phyloP scores from a whole-genome alignment of 768 basidiomycete genomes.

The Coprinopsis strossmayeri region DNA sequence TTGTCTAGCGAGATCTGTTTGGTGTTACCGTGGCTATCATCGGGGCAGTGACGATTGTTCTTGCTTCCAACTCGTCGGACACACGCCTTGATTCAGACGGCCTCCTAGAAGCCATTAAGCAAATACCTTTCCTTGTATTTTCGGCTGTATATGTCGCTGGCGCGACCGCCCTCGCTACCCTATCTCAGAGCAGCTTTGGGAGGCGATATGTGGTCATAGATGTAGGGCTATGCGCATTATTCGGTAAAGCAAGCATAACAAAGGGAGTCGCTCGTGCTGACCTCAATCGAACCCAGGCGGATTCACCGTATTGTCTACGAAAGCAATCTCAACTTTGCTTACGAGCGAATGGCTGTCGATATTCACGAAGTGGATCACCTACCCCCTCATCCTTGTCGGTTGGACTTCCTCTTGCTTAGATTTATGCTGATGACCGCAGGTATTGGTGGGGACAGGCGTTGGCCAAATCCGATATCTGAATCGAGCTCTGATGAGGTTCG shows the following conservation, averaged over 20 bases:
- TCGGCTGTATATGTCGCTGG: slow-evolving; percentile 52
- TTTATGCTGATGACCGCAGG: slow-evolving; percentile 28
- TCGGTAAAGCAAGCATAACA: too few species aligned
- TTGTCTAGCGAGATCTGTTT: slow-evolving; percentile 67
- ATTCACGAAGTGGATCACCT: slow-evolving; percentile 77
- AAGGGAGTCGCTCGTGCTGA: too few species aligned
- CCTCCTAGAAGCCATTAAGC: slow-evolving; percentile 62
- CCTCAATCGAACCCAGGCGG: too few species aligned
- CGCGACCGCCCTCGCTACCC: slow-evolving; percentile 49
- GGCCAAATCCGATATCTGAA: slow-evolving; percentile 85
- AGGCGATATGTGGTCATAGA: slow-evolving; percentile 74
- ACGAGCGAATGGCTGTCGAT: slow-evolving; percentile 72
- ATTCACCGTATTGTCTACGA: slow-evolving; percentile 91
- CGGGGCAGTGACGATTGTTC: slow-evolving; percentile 90
- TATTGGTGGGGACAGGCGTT: slow-evolving; percentile 66
- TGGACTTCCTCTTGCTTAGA: slow-evolving; percentile 17
- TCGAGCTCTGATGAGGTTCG: slow-evolving; percentile 86
- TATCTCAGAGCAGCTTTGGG: slow-evolving; percentile 64
- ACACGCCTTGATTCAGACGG: slow-evolving; percentile 60
- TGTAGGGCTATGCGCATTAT: slow-evolving; percentile 80
- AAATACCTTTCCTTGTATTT: slow-evolving; percentile 72
- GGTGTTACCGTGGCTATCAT: slow-evolving; percentile 78
- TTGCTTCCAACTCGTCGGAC: slow-evolving; percentile 68
- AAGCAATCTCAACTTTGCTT: slow-evolving; percentile 83
- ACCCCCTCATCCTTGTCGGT: slow-evolving; percentile 62